phyloP scores from a whole-genome alignment of 1,284 basidiomycete genomes.

The Fomitopsis palustris region DNA sequence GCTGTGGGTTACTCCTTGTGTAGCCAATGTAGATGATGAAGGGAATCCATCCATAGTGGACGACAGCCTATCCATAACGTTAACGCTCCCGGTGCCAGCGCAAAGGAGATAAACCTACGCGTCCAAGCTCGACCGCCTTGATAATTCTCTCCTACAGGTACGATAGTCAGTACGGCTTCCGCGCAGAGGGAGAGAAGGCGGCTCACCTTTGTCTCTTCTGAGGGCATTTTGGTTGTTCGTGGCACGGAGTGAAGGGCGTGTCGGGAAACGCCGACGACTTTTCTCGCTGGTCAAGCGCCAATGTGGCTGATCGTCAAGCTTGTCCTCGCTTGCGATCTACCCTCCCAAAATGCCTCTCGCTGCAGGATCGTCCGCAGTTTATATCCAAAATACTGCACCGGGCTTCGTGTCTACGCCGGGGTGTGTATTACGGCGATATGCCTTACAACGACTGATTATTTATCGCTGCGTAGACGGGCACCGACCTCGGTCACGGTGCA shows the following conservation, averaged over 20 bases:
- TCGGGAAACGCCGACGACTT: slow-evolving; percentile 33
- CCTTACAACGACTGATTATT: neutral
- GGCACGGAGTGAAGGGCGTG: slow-evolving; percentile 17
- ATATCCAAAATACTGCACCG: slow-evolving; percentile 47
- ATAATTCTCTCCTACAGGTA: slow-evolving; percentile 67
- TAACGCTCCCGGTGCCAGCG: slow-evolving; percentile 4
- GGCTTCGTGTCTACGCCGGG: slow-evolving; percentile 31
- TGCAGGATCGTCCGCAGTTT: slow-evolving; percentile 63
- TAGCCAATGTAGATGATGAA: slow-evolving; percentile 92
- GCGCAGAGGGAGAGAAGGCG: neutral
- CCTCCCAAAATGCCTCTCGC: slow-evolving; percentile 60
- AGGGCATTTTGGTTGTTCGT: slow-evolving; percentile 57
- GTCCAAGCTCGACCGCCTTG: slow-evolving; percentile 74
- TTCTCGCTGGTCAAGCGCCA: slow-evolving; percentile 22
- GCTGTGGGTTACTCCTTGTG: slow-evolving; percentile 84
- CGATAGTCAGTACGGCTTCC: neutral
- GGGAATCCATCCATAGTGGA: slow-evolving; percentile 93
- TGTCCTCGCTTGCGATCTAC: slow-evolving; percentile 10
- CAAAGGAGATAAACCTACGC: slow-evolving; percentile 47
- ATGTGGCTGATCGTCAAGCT: slow-evolving; percentile 7
- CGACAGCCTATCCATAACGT: slow-evolving; percentile 56
- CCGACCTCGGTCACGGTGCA: slow-evolving; percentile 80
- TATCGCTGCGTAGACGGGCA: slow-evolving; percentile 46
- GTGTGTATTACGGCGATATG: slow-evolving; percentile 18
- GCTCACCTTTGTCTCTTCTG: slow-evolving; percentile 81